phyloP scores from a whole-genome alignment of 306 rosid genomes.

The Lathyrus oleraceus region DNA sequence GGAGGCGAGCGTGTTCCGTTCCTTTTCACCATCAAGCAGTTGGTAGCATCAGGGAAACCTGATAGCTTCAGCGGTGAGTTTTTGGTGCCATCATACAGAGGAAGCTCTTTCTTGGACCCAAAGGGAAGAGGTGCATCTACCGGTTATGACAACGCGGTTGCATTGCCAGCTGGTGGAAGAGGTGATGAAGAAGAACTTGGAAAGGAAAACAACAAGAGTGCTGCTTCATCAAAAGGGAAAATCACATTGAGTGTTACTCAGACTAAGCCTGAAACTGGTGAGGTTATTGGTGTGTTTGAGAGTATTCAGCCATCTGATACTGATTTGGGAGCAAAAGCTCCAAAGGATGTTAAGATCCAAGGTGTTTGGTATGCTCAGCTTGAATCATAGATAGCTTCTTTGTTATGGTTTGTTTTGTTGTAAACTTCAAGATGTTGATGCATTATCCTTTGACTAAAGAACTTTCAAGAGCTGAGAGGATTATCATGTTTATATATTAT shows the following conservation, averaged over 20 bases:
- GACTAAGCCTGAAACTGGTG: slow-evolving; percentile 90
- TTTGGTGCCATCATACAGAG: slow-evolving; percentile 88
- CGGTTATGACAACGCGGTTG: slow-evolving; percentile 89
- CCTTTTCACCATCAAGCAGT: slow-evolving; percentile 90
- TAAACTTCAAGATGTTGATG: slow-evolving; percentile 30
- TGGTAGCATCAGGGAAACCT: slow-evolving; percentile 94
- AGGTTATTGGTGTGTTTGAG: slow-evolving; percentile 89
- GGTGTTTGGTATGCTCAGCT: slow-evolving; percentile 99
- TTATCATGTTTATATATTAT: slow-evolving; percentile 47
- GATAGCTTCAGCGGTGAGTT: slow-evolving; percentile 64
- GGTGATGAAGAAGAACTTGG: slow-evolving; percentile 93
- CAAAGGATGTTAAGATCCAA: slow-evolving; percentile 92
- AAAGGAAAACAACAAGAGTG: slow-evolving; percentile 76
- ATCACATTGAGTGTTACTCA: slow-evolving; percentile 81
- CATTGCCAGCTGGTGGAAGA: slow-evolving; percentile 90
- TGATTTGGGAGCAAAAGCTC: slow-evolving; percentile 93
- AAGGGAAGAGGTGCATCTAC: slow-evolving; percentile 96
- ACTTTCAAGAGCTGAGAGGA: slow-evolving; percentile 31
- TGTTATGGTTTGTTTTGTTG: slow-evolving; percentile 35
- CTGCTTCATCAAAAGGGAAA: slow-evolving; percentile 74
- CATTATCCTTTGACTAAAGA: slow-evolving; percentile 40
- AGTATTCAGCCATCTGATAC: slow-evolving; percentile 94
- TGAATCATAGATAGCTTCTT: slow-evolving; percentile 50
- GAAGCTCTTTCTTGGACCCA: slow-evolving; percentile 95
- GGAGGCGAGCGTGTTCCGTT: slow-evolving; percentile 97